Percentiles rank a stretch among this genome's conserved stretches.
These are phyloP conservation scores for Alectoria sarmentosa DNA, from an alignment of 495 filamentous ascomycete genomes.

Conservation along the genomic window DNA sequence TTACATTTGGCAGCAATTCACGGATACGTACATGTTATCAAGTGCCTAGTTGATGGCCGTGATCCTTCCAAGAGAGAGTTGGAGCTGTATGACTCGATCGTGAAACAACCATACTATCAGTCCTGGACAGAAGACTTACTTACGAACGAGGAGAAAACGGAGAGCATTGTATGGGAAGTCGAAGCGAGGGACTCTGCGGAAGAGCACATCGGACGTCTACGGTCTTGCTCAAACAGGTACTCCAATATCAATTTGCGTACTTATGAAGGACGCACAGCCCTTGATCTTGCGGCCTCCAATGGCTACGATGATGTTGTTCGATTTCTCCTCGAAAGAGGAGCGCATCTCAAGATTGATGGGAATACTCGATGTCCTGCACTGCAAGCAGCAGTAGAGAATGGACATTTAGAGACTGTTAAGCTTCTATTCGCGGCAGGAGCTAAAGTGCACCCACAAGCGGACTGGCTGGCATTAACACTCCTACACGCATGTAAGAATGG, in stretches of 20 bases:
- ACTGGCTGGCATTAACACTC: neutral
- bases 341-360: slow-evolving; percentile 4
- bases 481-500: slow-evolving; percentile 5
- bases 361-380: slow-evolving; percentile 10
- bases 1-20: slow-evolving; percentile 6
- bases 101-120: slow-evolving; percentile 9
- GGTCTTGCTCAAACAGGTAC: neutral
- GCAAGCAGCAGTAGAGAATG: slow-evolving; percentile 11
- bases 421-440: slow-evolving; percentile 8
- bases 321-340: slow-evolving; percentile 17
- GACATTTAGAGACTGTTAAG: slow-evolving; percentile 8
- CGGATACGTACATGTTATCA: slow-evolving; percentile 2
- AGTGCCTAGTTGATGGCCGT: neutral
- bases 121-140: neutral
- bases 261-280: slow-evolving; percentile 4
- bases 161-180: neutral
- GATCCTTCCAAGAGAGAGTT: neutral
- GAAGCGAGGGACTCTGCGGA: slow-evolving; percentile 3
- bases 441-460: neutral
- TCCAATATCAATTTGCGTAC: neutral
- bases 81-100: slow-evolving; percentile 1
- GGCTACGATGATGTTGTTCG: slow-evolving; percentile 8
- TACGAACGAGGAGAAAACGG: neutral
- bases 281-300: slow-evolving; percentile 5
- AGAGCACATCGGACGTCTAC: neutral